Evolutionary conservation across 1,139 yeast genomes (phyloP), one percentile per base, ranked within the genome.

Genomic region (Debaryomycetaceae sp.): DNA sequence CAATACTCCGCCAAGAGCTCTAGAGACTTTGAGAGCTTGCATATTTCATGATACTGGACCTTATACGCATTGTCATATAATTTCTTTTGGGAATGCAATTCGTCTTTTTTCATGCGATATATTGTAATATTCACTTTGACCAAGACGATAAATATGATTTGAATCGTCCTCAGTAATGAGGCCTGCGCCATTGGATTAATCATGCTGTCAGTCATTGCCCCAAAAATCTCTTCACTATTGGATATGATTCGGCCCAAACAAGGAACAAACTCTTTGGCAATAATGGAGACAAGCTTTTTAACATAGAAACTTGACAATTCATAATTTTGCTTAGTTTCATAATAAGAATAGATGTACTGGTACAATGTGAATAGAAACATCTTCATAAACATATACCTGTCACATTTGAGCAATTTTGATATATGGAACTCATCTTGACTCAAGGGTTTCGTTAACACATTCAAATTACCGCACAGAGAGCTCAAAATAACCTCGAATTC

Each of bases 161-260:
- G 74, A 34, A 59, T 58, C 1, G 59, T 50, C 45, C 62, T 66
- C 44, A 70, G 76, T 36, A 67, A 57, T 48, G 64, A 47, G 7
- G 55, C 46, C 42, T 66, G 62, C 4, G 69, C 38, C 3, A 60
- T 43, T 2, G 76, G 76, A 45, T 63, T 72, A 44, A 72, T 50
- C 8, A 72, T 57, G 42, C 71, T 54, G 50, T 70, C 75, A 0
- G 76, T 62, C 5, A 58, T 57, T 9, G 60, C 61, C 4, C 72
- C 76, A 51, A 72, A 71, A 45, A 65, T 60, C 3, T 51, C 46
- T 31, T 57, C 54, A 47, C 64, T 66, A 39, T 63, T 60, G 38
- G 48, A 46, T 39, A 70, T 55, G 37, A 73, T 54, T 13, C 60
- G 60, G 43, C 56, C 52, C 39, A 59, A 55, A n/a, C 55, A 57